These are phyloP conservation scores for Ophiostoma angusticollis DNA, from an alignment of 2,329 filamentous ascomycete genomes.

Conservation along the genomic window DNA sequence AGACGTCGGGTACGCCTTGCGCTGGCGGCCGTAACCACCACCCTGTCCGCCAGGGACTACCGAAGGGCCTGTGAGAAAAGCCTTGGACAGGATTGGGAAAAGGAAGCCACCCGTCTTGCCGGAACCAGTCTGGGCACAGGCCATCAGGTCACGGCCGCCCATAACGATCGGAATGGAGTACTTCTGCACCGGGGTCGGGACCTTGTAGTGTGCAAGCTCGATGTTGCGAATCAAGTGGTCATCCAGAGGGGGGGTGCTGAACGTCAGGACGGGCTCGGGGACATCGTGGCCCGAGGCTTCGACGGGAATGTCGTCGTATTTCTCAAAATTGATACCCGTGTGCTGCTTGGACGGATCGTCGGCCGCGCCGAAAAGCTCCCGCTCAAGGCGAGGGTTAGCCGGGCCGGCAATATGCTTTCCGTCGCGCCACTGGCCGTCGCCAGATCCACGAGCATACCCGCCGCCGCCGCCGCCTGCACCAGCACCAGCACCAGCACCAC, in stretches of 20 bases:
- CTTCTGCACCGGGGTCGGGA: slow-evolving; percentile 95
- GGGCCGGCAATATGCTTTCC: slow-evolving; percentile 93
- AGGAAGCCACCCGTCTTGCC: slow-evolving; percentile 99
- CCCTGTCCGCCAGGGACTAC: slow-evolving; percentile 47
- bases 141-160: slow-evolving; percentile 96
- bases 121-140: slow-evolving; percentile 98
- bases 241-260: slow-evolving; percentile 90
- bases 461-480: slow-evolving; percentile 38
- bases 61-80: slow-evolving; percentile 80
- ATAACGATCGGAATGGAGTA: slow-evolving; percentile 99
- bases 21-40: slow-evolving; percentile 75
- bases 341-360: slow-evolving; percentile 93
- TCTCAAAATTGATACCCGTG: slow-evolving; percentile 99
- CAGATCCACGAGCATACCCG: slow-evolving; percentile 61
- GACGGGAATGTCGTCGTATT: slow-evolving; percentile 98
- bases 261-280: slow-evolving; percentile 78
- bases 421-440: slow-evolving; percentile 91
- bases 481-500: slow-evolving; percentile 22
- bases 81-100: slow-evolving; percentile 97
- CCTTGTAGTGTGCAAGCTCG: slow-evolving; percentile 83
- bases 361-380: slow-evolving; percentile 81
- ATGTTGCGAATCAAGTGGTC: slow-evolving; percentile 91
- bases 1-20: slow-evolving; percentile 95
- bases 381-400: slow-evolving; percentile 77
- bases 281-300: slow-evolving; percentile 91